Conservation (phyloP, 106 monocot genomes). For the Cymbidium sinense region DNA sequence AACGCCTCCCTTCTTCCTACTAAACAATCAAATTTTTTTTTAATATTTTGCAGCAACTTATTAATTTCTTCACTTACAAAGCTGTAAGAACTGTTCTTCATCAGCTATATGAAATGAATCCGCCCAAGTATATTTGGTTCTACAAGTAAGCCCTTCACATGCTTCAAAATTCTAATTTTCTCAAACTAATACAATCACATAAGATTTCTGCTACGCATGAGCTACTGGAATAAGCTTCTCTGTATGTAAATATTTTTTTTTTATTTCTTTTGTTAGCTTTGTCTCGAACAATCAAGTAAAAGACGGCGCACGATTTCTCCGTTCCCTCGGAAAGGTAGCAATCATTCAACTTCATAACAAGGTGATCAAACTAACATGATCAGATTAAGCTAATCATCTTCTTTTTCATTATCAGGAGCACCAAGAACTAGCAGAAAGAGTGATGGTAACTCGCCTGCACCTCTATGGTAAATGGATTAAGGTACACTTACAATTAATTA, state of each 20-base stretch:
- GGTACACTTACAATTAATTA: constrained; percentile 27
- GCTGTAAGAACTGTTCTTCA: constrained; percentile 80
- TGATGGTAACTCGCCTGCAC: constrained; percentile 92
- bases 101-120: constrained; percentile 99
- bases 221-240: too few relatives aligned
- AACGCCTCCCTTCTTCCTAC: background rate
- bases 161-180: background rate
- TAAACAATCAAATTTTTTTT: background rate
- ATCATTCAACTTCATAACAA: background rate
- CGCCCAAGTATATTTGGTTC: constrained; percentile 86
- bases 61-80: constrained; percentile 89
- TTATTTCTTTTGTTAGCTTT: constrained; percentile 35
- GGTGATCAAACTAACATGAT: background rate
- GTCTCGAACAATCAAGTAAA: constrained; percentile 49
- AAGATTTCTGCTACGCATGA: background rate
- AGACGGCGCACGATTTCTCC: constrained; percentile 71
- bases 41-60: constrained; percentile 49
- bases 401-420: constrained; percentile 40
- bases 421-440: constrained; percentile 92
- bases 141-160: constrained; percentile 58
- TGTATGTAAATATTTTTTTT: background rate
- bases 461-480: constrained; percentile 92
- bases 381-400: background rate
- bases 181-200: background rate
- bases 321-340: constrained; percentile 65